Evolutionary conservation across 75 land plant species (phyloP).

Genomic region (Picea sitchensis): DNA sequence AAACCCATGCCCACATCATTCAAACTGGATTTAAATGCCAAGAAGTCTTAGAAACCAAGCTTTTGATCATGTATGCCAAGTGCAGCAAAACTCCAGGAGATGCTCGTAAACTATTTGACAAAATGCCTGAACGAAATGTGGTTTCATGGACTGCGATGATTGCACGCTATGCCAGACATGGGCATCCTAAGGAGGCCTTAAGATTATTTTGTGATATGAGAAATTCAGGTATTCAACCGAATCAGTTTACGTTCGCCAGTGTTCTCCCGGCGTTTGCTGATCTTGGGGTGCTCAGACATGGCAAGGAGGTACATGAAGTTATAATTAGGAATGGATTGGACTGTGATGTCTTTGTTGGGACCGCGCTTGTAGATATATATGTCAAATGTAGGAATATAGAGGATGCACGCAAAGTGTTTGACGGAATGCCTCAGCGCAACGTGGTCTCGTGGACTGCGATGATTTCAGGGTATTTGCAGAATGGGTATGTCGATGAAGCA

Average conservation of each 20-base stretch:
- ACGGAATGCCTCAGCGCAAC: slow-evolving; percentile 10
- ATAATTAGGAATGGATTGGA: slow-evolving; percentile 12
- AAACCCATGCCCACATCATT: too few species aligned
- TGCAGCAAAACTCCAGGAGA: too few species aligned
- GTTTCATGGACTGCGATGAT: too few species aligned
- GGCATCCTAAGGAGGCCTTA: background rate
- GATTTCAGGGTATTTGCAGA: slow-evolving; percentile 11
- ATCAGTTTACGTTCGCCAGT: slow-evolving; percentile 6
- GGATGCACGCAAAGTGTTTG: slow-evolving; percentile 14
- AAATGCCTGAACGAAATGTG: too few species aligned
- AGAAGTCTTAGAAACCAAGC: too few species aligned
- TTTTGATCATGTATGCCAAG: too few species aligned
- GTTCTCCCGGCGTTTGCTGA: slow-evolving; percentile 11
- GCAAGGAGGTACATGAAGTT: background rate
- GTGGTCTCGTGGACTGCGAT: slow-evolving; percentile 21
- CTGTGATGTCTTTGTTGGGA: slow-evolving; percentile 2
- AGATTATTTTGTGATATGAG: slow-evolving; percentile 5
- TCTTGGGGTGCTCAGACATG: background rate
- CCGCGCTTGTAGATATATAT: slow-evolving; percentile 13
- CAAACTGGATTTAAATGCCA: too few species aligned
- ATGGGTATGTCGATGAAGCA: slow-evolving; percentile 5
- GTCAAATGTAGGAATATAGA: slow-evolving; percentile 13
- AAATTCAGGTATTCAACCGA: slow-evolving; percentile 2
- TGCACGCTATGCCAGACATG: background rate
- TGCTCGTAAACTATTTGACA: too few species aligned